These are phyloP conservation scores for Actinomucor elegans DNA, from an alignment of 371 early-diverging fungal genomes.

Conservation along the genomic window DNA sequence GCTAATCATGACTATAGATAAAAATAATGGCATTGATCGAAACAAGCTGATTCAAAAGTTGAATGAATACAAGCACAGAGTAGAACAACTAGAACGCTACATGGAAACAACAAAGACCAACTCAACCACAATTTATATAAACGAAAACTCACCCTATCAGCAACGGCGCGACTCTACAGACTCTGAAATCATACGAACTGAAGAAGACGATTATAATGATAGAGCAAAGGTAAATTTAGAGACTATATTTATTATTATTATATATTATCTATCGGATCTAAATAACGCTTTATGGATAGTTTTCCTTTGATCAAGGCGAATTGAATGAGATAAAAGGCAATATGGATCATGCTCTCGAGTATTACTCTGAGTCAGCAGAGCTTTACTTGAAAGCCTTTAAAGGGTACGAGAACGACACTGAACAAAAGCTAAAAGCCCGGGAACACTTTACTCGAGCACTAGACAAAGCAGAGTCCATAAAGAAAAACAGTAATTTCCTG, in stretches of 20 bases:
- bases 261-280: not conserved
- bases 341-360: conserved; percentile 42
- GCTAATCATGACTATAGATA: conserved; percentile 1
- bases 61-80: conserved; percentile 40
- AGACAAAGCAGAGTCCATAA: conserved; percentile 40
- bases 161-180: conserved; percentile 30
- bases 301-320: conserved; percentile 41
- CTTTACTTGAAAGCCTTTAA: conserved; percentile 39
- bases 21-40: conserved; percentile 12
- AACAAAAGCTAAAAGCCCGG: conserved; percentile 10
- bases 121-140: conserved; percentile 18
- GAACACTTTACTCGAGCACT: conserved; percentile 34
- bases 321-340: conserved; percentile 40
- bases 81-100: conserved; percentile 36
- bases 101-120: conserved; percentile 13
- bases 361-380: conserved; percentile 50
- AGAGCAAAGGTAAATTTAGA: conserved; percentile 34
- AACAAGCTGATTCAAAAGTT: conserved; percentile 36
- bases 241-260: not conserved
- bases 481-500: not conserved
- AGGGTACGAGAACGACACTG: conserved; percentile 13
- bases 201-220: conserved; percentile 27
- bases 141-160: conserved; percentile 24
- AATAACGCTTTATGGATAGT: conserved; percentile 22
- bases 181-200: conserved; percentile 15